A percentile compares a stretch with the other conserved stretches of the same genome.
phyloP scores from a whole-genome alignment of 2,329 filamentous ascomycete genomes.

The Fusarium sp. region DNA sequence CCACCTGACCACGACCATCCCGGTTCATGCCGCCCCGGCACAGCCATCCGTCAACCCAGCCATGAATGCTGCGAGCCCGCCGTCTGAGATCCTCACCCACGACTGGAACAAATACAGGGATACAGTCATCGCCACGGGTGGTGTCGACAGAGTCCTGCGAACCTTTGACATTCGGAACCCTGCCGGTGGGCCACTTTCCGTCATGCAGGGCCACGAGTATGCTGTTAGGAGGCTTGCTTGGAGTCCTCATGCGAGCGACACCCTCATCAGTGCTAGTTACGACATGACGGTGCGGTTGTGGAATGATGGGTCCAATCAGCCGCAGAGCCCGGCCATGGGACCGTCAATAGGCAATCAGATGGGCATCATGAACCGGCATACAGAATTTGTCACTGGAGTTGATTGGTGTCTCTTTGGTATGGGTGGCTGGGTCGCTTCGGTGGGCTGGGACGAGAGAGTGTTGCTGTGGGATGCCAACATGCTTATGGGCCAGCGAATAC shows the following conservation, averaged over 20 bases:
- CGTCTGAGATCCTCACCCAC: constrained; percentile 90
- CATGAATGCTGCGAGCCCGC: constrained; percentile 64
- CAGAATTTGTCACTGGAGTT: constrained; percentile 95
- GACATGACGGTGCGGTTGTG: constrained; percentile 98
- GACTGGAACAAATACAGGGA: constrained; percentile 99
- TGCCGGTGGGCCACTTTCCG: constrained; percentile 77
- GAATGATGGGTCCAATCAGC: constrained; percentile 78
- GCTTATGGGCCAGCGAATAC: constrained; percentile 54
- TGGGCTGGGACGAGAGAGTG: constrained; percentile 93
- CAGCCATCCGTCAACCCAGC: constrained; percentile 49
- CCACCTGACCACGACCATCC: constrained; percentile 86
- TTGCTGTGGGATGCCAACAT: constrained; percentile 90
- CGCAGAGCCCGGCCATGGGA: constrained; percentile 53
- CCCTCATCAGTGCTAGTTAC: constrained; percentile 91
- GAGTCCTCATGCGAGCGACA: constrained; percentile 93
- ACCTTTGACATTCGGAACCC: constrained; percentile 92
- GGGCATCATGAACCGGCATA: constrained; percentile 92
- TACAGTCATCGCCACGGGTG: constrained; percentile 86
- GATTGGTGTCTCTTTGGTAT: constrained; percentile 98
- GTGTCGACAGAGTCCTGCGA: constrained; percentile 89
- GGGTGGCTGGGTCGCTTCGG: constrained; percentile 95
- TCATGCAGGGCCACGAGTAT: constrained; percentile 91
- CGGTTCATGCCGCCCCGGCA: constrained; percentile 81
- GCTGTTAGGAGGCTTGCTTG: constrained; percentile 89
- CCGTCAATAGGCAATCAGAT: constrained; percentile 77